Evolutionary conservation across 2,329 filamentous ascomycete genomes (phyloP).

Genomic region (Colletotrichum cuscutae): DNA sequence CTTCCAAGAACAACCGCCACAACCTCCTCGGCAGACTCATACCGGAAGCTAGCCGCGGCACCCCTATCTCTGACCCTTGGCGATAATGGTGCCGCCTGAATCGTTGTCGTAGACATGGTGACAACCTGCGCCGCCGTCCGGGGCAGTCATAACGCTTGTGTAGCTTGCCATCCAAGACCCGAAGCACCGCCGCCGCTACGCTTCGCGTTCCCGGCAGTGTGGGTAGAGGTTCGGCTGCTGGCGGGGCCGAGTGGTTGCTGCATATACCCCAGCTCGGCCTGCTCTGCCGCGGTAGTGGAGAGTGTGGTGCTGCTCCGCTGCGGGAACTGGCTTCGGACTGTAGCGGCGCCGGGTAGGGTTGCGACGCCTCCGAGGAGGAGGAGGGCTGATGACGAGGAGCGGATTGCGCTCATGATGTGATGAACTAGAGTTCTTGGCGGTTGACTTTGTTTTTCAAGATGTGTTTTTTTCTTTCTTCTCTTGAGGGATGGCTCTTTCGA

Average conservation of each 20-base stretch:
- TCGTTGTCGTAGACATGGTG: conserved; percentile 21
- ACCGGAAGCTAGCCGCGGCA: not conserved
- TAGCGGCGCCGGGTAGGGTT: conserved; percentile 36
- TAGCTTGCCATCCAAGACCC: conserved; percentile 19
- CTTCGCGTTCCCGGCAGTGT: not conserved
- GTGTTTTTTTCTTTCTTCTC: not conserved
- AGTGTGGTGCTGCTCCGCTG: conserved; percentile 3
- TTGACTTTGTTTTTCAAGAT: too few relatives aligned
- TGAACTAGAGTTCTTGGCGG: too few relatives aligned
- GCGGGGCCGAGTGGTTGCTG: conserved; percentile 29
- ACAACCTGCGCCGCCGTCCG: conserved; percentile 26
- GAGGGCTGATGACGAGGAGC: conserved; percentile 35
- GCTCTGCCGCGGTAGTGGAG: conserved; percentile 4
- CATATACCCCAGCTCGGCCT: conserved; percentile 30
- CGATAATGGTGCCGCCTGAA: not conserved
- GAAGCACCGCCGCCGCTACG: not conserved
- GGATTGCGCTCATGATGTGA: conserved; percentile 21
- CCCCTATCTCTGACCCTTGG: not conserved
- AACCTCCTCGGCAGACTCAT: not conserved
- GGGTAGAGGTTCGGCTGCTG: not conserved
- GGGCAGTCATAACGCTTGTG: conserved; percentile 30
- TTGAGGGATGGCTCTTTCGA: too few relatives aligned
- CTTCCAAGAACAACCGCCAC: conserved; percentile 9
- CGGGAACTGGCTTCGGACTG: conserved; percentile 35
- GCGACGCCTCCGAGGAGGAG: conserved; percentile 38